These are phyloP conservation scores for Candida fluviatilis DNA, from an alignment of 805 yeast species.

Conservation along the genomic window DNA sequence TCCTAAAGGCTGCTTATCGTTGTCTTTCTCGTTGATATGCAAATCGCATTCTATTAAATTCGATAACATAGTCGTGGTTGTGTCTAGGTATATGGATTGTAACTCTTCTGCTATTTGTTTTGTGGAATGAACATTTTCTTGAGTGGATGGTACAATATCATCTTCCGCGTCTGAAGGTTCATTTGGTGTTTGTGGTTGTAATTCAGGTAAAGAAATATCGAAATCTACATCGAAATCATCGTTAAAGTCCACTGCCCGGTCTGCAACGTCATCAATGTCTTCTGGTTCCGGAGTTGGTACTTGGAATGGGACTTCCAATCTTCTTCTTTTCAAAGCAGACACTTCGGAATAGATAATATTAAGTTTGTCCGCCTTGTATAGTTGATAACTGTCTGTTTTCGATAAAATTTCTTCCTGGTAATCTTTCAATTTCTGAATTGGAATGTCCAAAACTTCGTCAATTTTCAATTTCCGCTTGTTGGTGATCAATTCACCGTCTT, in stretches of 20 bases:
- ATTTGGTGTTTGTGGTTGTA: conserved; percentile 4
- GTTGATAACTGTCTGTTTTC: neutral
- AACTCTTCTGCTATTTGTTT: conserved; percentile 49
- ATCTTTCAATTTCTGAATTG: conserved; percentile 27
- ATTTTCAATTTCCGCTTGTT: conserved; percentile 41
- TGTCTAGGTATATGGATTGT: conserved; percentile 21
- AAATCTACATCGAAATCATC: conserved; percentile 12
- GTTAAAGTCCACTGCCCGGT: conserved; percentile 16
- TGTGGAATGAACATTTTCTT: conserved; percentile 45
- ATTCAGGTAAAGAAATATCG: conserved; percentile 21
- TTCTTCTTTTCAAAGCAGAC: conserved; percentile 28
- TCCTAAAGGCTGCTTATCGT: conserved; percentile 6
- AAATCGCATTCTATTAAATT: conserved; percentile 39
- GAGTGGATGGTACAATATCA: conserved; percentile 8
- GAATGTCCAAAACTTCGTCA: conserved; percentile 50
- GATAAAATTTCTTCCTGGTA: conserved; percentile 24
- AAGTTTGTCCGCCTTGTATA: conserved; percentile 30
- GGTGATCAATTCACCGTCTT: conserved; percentile 44
- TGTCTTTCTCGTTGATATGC: conserved; percentile 7
- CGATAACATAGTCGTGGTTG: conserved; percentile 25
- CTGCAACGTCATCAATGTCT: conserved; percentile 15
- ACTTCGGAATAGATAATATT: conserved; percentile 21
- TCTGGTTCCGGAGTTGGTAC: conserved; percentile 4
- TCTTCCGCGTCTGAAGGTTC: conserved; percentile 13
- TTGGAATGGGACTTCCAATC: conserved; percentile 6